Evolutionary conservation across 2,329 filamentous ascomycete genomes (phyloP), one percentile per base, ranked within the genome.

Genomic region (Cytospora piceicola): DNA sequence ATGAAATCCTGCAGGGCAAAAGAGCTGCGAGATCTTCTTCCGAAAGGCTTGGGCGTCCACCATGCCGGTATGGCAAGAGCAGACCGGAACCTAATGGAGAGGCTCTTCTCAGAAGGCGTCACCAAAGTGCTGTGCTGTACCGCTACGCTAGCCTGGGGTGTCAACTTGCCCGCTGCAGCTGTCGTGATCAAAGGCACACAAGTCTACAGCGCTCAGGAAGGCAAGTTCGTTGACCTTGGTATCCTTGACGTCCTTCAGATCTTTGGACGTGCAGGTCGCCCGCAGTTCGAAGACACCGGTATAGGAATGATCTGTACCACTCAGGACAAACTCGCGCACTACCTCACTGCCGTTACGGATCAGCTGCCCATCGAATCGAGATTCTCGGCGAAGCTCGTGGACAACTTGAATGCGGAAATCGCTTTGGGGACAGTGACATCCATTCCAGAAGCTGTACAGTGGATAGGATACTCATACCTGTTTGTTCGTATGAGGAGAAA

Each of bases 141-240:
- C 2, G 95, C 95, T 14, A 99, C 95, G 1, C 84, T 99, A 30
- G 95, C 95, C 0, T 99, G 95, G 95, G 95, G 95, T 88, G 94
- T 99, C 75, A 99, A 99, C 77, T 86, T 99, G 77, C 95, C 95
- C 0, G 95, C 95, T 39, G 95, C 95, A 0, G 96, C 95, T 0
- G 95, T 99, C 59, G 86, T 99, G 61, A 99, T 99, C 83, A 99
- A 99, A 76, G 95, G 95, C 20, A 99, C 95, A 0, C 94, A 98
- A 74, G 87, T 99, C 0, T 99, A 99, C 79, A 98, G 94, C 75
- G 90, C 95, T 0, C 92, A 97, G 75, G 94, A 96, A 61, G 95
- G 95, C 77, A 97, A 96, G 77, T 98, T 97, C 71, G 90, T 97
- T 24, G 95, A 99, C 74, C 84, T 99, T 6, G 94, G 95, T 3